A percentile compares a stretch with the other conserved stretches of the same genome.
These are phyloP conservation scores for Lactarius psammicola DNA, from an alignment of 768 basidiomycete genomes.

Conservation along the genomic window DNA sequence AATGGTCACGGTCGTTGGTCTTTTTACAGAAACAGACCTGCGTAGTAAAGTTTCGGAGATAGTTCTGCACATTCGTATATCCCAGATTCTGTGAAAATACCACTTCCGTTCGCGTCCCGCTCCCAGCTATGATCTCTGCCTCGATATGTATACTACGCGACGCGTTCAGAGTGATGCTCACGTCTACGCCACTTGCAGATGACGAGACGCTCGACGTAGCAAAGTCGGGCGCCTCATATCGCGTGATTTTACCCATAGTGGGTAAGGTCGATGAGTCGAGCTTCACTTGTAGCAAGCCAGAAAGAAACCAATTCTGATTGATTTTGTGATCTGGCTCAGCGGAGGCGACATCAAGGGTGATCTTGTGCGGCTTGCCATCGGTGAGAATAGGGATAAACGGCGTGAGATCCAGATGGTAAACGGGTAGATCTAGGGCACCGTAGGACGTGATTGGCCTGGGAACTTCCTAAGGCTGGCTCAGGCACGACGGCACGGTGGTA, in stretches of 20 bases:
- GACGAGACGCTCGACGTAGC: slow-evolving; percentile 51
- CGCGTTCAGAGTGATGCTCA: slow-evolving; percentile 42
- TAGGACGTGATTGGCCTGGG: slow-evolving; percentile 55
- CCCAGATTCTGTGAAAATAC: slow-evolving; percentile 59
- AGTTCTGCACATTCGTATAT: slow-evolving; percentile 63
- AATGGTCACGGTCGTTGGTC: not conserved
- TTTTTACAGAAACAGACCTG: slow-evolving; percentile 36
- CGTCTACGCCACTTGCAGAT: slow-evolving; percentile 44
- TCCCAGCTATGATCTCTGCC: slow-evolving; percentile 58
- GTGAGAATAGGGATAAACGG: not conserved
- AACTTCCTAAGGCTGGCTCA: not conserved
- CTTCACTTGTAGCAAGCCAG: slow-evolving; percentile 64
- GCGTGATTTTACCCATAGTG: slow-evolving; percentile 66
- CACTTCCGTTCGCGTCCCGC: slow-evolving; percentile 54
- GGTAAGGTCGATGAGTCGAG: slow-evolving; percentile 60
- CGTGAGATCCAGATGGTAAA: not conserved
- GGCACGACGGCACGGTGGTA: not conserved
- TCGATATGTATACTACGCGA: slow-evolving; percentile 58
- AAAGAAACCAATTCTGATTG: slow-evolving; percentile 76
- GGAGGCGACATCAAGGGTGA: slow-evolving; percentile 72
- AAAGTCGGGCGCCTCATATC: slow-evolving; percentile 56
- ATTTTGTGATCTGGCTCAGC: slow-evolving; percentile 64
- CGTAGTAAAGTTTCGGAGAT: slow-evolving; percentile 45
- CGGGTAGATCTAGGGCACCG: not conserved
- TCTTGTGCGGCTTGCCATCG: slow-evolving; percentile 50